These are phyloP conservation scores for Populus hybrid DNA, from an alignment of 441 rosid species.

Conservation along the genomic window DNA sequence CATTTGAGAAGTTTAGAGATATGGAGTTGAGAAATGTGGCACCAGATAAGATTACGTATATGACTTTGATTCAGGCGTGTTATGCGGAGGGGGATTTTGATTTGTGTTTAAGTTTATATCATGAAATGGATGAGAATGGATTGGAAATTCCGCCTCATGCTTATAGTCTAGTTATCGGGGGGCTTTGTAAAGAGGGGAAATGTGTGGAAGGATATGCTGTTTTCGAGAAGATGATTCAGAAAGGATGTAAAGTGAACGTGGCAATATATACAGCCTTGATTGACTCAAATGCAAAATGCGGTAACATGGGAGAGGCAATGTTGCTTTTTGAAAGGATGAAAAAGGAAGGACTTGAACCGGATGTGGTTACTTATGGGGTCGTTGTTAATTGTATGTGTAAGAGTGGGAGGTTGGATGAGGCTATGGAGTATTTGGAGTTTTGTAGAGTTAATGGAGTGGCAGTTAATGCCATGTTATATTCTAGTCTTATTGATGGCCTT, in stretches of 20 bases:
- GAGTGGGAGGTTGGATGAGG: too few relatives aligned
- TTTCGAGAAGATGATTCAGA: slow-evolving; percentile 54
- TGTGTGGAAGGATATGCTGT: slow-evolving; percentile 61
- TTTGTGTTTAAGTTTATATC: slow-evolving; percentile 66
- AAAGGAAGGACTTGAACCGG: slow-evolving; percentile 15
- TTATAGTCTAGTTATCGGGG: slow-evolving; percentile 68
- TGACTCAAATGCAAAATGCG: slow-evolving; percentile 66
- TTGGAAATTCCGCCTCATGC: slow-evolving; percentile 72
- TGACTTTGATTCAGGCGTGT: slow-evolving; percentile 76
- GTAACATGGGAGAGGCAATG: slow-evolving; percentile 59
- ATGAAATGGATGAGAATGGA: slow-evolving; percentile 77
- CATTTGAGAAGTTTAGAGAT: slow-evolving; percentile 50
- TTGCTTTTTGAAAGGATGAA: slow-evolving; percentile 69
- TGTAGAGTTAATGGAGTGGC: slow-evolving; percentile 49
- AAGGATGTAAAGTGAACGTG: slow-evolving; percentile 55
- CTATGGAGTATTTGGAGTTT: slow-evolving; percentile 30
- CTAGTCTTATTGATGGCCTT: slow-evolving; percentile 80
- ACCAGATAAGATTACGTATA: slow-evolving; percentile 44
- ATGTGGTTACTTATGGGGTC: too few relatives aligned
- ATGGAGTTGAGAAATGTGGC: slow-evolving; percentile 50
- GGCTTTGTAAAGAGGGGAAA: slow-evolving; percentile 69
- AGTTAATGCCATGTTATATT: slow-evolving; percentile 69
- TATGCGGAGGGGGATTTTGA: slow-evolving; percentile 59
- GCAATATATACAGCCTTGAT: slow-evolving; percentile 75
- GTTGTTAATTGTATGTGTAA: too few relatives aligned